Conservation (phyloP, 345 rosid species). For the Aquilaria yunnanensis region DNA sequence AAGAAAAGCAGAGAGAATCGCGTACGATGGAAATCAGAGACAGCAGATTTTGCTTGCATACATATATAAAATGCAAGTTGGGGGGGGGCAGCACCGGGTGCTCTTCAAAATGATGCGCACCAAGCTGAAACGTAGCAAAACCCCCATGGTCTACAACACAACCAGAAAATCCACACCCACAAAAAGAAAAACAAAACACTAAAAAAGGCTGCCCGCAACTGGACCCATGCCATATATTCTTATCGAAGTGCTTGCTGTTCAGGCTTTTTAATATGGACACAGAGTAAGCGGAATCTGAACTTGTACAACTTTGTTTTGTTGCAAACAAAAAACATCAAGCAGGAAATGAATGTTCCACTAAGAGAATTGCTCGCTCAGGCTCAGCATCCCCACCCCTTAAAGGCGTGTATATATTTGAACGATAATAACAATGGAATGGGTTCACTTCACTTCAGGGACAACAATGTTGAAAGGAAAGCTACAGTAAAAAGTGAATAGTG, state of each 20-base stretch:
- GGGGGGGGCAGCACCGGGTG: slow-evolving; percentile 16
- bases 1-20: slow-evolving; percentile 13
- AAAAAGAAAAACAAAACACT: neutral
- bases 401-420: neutral
- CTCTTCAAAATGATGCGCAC: slow-evolving; percentile 28
- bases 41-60: neutral
- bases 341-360: slow-evolving; percentile 17
- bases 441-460: slow-evolving; percentile 41
- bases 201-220: slow-evolving; percentile 12
- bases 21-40: neutral
- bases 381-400: neutral
- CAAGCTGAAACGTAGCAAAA: slow-evolving; percentile 16
- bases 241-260: slow-evolving; percentile 23
- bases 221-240: slow-evolving; percentile 11
- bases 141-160: no score
- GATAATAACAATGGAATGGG: slow-evolving; percentile 6
- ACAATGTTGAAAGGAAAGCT: slow-evolving; percentile 51
- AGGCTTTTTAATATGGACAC: neutral
- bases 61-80: slow-evolving; percentile 25
- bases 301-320: slow-evolving; percentile 9
- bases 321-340: neutral
- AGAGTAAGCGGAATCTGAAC: slow-evolving; percentile 37
- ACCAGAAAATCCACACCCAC: neutral
- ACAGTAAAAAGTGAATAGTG: slow-evolving; percentile 14
- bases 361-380: neutral